These are phyloP conservation scores for Monilinia fructigena DNA, from an alignment of 2,329 filamentous ascomycete species.

Conservation along the genomic window DNA sequence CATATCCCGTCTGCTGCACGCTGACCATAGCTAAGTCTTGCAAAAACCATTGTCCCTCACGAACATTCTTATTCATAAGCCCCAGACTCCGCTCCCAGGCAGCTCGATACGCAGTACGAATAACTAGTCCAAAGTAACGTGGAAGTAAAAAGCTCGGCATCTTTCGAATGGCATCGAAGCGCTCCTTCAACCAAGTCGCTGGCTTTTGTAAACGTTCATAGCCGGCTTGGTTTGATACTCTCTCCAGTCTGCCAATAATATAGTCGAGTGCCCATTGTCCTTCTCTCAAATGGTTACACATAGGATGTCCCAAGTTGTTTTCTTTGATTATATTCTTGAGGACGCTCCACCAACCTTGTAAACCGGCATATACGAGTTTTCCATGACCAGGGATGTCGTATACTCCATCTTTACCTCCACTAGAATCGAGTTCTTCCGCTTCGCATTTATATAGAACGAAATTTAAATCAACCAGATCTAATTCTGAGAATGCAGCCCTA, in stretches of 20 bases:
- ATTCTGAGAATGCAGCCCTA: constrained; percentile 70
- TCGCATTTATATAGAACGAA: constrained; percentile 89
- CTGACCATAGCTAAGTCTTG: constrained; percentile 89
- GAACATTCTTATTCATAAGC: constrained; percentile 75
- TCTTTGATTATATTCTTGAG: constrained; percentile 79
- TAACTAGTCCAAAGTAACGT: constrained; percentile 85
- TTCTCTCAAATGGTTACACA: constrained; percentile 88
- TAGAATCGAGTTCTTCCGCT: constrained; percentile 79
- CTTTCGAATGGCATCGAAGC: constrained; percentile 80
- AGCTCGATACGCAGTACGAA: constrained; percentile 84
- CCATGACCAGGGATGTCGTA: constrained; percentile 85
- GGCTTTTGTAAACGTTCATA: constrained; percentile 64
- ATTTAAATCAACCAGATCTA: constrained; percentile 82
- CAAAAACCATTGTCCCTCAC: constrained; percentile 81
- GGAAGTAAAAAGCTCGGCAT: constrained; percentile 89
- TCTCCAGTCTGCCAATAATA: constrained; percentile 73
- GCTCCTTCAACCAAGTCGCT: constrained; percentile 75
- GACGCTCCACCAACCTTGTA: constrained; percentile 99
- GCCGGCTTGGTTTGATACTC: constrained; percentile 61
- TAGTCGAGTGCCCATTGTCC: constrained; percentile 94
- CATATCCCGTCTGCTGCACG: constrained; percentile 82
- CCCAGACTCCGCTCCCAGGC: constrained; percentile 75
- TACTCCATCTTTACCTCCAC: constrained; percentile 76
- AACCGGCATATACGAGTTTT: constrained; percentile 84
- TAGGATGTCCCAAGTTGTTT: constrained; percentile 88